Base-by-base conservation (phyloP, 805 yeast species). In the Schwanniomyces polymorphus region DNA sequence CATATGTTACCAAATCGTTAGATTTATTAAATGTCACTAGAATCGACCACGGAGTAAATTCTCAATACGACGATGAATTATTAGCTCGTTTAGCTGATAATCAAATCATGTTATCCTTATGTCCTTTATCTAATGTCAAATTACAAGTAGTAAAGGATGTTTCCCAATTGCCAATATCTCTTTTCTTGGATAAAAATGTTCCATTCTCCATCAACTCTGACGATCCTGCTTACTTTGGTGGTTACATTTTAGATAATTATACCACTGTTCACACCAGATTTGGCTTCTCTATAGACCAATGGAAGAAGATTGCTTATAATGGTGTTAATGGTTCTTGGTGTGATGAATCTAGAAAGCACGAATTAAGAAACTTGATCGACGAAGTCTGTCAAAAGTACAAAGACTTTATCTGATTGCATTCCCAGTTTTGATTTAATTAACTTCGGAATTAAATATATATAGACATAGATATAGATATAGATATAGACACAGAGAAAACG, bases 21-120 rank as follows among this genome's bases (percentile, higher is more conserved):
- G 84, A 85, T 56, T 47, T 73, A 41, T 74, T 86, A 48, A 74
- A 80, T 1, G 88, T 80, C 23, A 75, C 83, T 28, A 79, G 96
- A 65, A 84, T 88, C 46, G 96, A 88, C 60, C 96, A 88, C 60
- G 95, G 95, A 45, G 80, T 87, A 53, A 82, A 85, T 59, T 78
- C 89, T 8, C 65, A 74, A 39, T 75, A 85, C 35, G 84, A 78
- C 56, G 70, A 68, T 0, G 78, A 69, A 27, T 63, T 88, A 48
- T 66, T 88, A 64, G 64, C 74, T 48, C 72, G 84, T 59, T 73
- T 88, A 54, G 84, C 88, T 0, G 65, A 68, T 4, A 67, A 78
- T 47, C 63, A 80, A 56, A 78, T 80, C 25, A 59, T 88, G 76
- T 70, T 88, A 49, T 77, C 91, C 7, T 72, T 88, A 48, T 88